phyloP scores from a whole-genome alignment of 1,139 yeast genomes.

The Blastobotrys raffinosifermentans region DNA sequence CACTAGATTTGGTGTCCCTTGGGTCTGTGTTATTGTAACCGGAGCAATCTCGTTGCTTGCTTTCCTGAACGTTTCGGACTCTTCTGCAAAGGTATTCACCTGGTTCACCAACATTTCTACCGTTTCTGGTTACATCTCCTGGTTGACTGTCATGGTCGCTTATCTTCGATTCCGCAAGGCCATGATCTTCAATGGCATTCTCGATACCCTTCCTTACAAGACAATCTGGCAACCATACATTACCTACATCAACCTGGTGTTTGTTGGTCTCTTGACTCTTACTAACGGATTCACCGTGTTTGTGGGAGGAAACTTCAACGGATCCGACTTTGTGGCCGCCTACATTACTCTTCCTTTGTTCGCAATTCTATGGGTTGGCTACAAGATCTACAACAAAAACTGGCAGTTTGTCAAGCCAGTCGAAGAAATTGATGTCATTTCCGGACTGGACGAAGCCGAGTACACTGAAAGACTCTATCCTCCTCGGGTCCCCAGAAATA shows the following conservation, averaged over 20 bases:
- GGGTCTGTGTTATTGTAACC: conserved; percentile 41
- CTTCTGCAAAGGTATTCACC: conserved; percentile 42
- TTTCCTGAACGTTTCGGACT: conserved; percentile 30
- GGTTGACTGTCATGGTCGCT: conserved; percentile 46
- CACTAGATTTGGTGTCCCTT: conserved; percentile 49
- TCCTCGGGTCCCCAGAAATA: conserved; percentile 35
- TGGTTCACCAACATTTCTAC: conserved; percentile 53
- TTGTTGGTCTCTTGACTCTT: conserved; percentile 45
- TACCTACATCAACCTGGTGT: conserved; percentile 41
- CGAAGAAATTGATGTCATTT: conserved; percentile 42
- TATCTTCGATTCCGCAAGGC: conserved; percentile 49
- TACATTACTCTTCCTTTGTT: conserved; percentile 47
- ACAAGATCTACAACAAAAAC: conserved; percentile 43
- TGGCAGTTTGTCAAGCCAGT: conserved; percentile 41
- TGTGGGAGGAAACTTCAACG: conserved; percentile 47
- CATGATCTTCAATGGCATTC: conserved; percentile 29
- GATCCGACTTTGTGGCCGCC: conserved; percentile 45
- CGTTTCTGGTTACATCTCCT: conserved; percentile 48
- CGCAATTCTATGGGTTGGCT: conserved; percentile 43
- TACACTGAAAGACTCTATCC: conserved; percentile 36
- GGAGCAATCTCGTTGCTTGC: conserved; percentile 45
- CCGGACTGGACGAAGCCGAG: conserved; percentile 49
- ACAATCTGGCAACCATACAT: conserved; percentile 44
- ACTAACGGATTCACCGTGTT: conserved; percentile 67
- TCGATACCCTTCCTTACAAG: conserved; percentile 36